Base-by-base conservation (phyloP, 768 basidiomycete species). In the Rubroboletus satanas region DNA sequence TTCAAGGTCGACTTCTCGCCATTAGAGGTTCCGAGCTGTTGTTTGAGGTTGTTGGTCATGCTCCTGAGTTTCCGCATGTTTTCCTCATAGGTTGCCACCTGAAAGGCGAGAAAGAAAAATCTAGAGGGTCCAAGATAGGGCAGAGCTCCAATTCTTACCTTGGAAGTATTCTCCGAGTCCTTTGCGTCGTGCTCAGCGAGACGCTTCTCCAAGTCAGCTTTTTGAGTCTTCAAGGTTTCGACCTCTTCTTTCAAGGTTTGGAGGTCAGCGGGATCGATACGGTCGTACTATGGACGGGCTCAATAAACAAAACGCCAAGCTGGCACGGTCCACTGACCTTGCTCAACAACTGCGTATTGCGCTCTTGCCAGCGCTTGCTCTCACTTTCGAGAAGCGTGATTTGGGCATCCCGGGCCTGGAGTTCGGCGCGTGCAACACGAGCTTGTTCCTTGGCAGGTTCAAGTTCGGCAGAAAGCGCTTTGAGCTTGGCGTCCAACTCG, bases 251-350 rank as follows among this genome's bases (percentile, higher is more conserved):
- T 89, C 51, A 94, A 77, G 7, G 80, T 77, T 63, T 92, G 88
- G 36, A 93, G 75, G 63, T 94, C 92, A 3, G 87, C 83, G 17
- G 92, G 91, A 66, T 93, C 92, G 60, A 90, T 87, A 43, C 92
- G 88, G 62, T 94, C 90, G 64, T 93, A 93, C 88, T 91, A 37
- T 26, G 57, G 4, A 55, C 21, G 0, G 28, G 31, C 36, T 54
- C 48, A 23, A 62, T 31, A 23, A 36, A 49, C 36, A 29, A 18
- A 11, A 37, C 2, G 5, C 17, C 18, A 14, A 15, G 1, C 1
- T 8, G n/a, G 2, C 8, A 17, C n/a, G 52, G 12, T 21, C 44
- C 71, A 37, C 56, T 3, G 0, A 88, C 90, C 79, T 94, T 94
- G 73, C 78, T 84, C 47, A 95, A 76, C 23, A 95, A 73, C 51